Conservation (phyloP, 148 eudicot genomes). For the Dianthus caryophyllus region DNA sequence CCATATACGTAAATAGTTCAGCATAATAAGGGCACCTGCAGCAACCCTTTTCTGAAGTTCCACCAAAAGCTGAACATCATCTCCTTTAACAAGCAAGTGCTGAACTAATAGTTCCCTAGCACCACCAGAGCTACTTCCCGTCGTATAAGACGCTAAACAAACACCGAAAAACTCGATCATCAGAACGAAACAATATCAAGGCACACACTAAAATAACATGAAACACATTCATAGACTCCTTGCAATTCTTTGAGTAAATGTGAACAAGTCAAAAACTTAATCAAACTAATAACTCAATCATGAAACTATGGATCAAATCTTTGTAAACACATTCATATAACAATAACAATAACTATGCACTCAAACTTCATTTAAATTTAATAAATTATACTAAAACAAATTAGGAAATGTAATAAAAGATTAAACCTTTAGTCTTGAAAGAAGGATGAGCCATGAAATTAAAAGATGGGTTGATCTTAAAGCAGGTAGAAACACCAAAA, state of each 20-base stretch:
- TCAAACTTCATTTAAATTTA: too few relatives aligned
- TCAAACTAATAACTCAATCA: not conserved
- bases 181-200: not conserved
- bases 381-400: not conserved
- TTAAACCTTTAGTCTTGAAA: constrained; percentile 27
- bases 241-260: not conserved
- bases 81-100: constrained; percentile 91
- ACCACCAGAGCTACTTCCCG: constrained; percentile 50
- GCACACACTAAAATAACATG: constrained; percentile 1
- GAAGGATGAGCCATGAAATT: constrained; percentile 28
- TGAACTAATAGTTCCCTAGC: constrained; percentile 83
- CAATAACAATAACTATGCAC: too few relatives aligned
- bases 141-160: constrained; percentile 56
- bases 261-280: not conserved
- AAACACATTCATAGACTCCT: not conserved
- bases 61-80: constrained; percentile 59
- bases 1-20: constrained; percentile 1
- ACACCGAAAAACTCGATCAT: constrained; percentile 4
- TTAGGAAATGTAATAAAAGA: not conserved
- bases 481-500: not conserved
- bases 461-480: constrained; percentile 15
- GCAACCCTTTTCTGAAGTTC: constrained; percentile 75
- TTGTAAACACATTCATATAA: too few relatives aligned
- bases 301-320: not conserved
- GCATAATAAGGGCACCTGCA: constrained; percentile 43